phyloP scores from a whole-genome alignment of 352 stramenopile species.

The Pythium dissotocum region DNA sequence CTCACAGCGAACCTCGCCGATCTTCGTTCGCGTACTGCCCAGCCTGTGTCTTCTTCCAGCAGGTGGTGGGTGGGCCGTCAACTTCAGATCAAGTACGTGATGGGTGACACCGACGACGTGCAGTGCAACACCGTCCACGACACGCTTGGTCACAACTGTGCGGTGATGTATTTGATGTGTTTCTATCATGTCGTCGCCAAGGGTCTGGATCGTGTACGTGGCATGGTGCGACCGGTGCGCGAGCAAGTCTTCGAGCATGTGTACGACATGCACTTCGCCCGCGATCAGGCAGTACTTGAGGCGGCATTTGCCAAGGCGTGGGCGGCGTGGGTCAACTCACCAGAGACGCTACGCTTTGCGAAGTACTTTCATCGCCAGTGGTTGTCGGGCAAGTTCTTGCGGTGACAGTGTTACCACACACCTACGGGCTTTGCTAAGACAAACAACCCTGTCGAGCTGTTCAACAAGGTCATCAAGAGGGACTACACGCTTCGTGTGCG shows the following conservation, averaged over 20 bases:
- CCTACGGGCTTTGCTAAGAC: constrained; percentile 8
- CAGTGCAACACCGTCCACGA: constrained; percentile 19
- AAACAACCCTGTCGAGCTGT: constrained; percentile 20
- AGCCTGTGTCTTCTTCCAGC: background rate
- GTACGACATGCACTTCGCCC: constrained; percentile 22
- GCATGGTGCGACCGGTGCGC: background rate
- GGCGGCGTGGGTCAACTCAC: background rate
- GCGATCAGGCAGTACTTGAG: background rate
- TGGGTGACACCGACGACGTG: constrained; percentile 14
- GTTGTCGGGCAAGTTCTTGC: constrained; percentile 5
- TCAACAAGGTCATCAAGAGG: constrained; percentile 19
- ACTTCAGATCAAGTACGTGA: constrained; percentile 10
- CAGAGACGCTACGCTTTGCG: background rate
- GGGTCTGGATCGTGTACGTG: background rate
- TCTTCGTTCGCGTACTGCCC: background rate
- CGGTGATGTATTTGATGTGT: constrained; percentile 24
- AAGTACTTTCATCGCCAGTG: constrained; percentile 17
- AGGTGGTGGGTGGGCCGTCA: background rate
- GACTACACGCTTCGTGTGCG: constrained; percentile 11
- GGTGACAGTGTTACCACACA: constrained; percentile 15
- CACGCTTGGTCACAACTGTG: constrained; percentile 9
- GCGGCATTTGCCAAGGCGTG: background rate
- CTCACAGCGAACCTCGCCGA: background rate
- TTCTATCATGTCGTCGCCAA: constrained; percentile 28
- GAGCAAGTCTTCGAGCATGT: constrained; percentile 16